phyloP scores from a whole-genome alignment of 2,329 filamentous ascomycete species.

The Curvularia verruculosa region DNA sequence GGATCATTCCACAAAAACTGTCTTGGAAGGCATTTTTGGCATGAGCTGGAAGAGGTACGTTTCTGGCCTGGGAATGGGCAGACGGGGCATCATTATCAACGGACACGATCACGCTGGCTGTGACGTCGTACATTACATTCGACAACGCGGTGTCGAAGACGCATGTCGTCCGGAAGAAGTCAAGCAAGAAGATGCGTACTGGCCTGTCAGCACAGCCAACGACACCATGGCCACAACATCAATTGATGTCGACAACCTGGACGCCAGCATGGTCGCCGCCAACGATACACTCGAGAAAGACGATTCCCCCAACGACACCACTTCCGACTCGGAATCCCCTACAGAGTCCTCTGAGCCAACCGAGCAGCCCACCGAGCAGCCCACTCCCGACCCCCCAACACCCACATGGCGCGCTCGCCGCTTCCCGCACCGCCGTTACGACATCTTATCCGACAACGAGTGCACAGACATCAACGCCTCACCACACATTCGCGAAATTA shows the following conservation, averaged over 20 bases:
- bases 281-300: conserved; percentile 8
- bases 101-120: conserved; percentile 97
- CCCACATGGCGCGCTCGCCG: conserved; percentile 33
- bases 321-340: conserved; percentile 4
- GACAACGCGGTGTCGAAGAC: conserved; percentile 23
- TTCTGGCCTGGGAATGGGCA: conserved; percentile 66
- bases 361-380: not conserved
- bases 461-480: conserved; percentile 25
- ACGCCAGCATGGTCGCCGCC: conserved; percentile 5
- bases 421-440: conserved; percentile 24
- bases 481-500: conserved; percentile 81
- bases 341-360: conserved; percentile 3
- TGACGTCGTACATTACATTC: conserved; percentile 77
- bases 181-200: conserved; percentile 22
- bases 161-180: conserved; percentile 18
- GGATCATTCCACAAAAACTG: conserved; percentile 67
- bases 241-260: conserved; percentile 2
- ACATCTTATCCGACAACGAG: conserved; percentile 44
- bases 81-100: conserved; percentile 81
- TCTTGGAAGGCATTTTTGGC: conserved; percentile 86
- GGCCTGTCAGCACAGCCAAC: conserved; percentile 14
- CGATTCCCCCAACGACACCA: not conserved
- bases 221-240: conserved; percentile 4
- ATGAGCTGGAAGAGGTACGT: conserved; percentile 68
- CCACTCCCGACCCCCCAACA: conserved; percentile 1